Percentiles rank a stretch among this genome's conserved stretches.
These are phyloP conservation scores for Tuber magnatum DNA, from an alignment of 495 filamentous ascomycete genomes.

Conservation along the genomic window DNA sequence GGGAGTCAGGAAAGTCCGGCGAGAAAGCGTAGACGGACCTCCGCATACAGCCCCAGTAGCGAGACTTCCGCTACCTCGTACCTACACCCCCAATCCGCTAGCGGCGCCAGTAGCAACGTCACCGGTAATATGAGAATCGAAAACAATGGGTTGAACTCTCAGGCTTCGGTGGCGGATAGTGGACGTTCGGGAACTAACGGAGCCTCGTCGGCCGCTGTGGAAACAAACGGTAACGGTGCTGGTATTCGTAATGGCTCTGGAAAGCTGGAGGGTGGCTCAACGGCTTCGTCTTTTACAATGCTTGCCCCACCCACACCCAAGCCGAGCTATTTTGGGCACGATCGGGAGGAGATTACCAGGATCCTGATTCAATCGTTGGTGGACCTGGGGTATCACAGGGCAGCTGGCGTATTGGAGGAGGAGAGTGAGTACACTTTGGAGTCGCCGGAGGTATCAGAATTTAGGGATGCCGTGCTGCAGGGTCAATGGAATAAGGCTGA, in stretches of 20 bases:
- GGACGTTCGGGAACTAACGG: conserved; percentile 27
- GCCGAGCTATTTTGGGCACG: conserved; percentile 65
- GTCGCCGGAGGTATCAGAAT: conserved; percentile 72
- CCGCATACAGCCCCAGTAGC: conserved; percentile 33
- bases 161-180: conserved; percentile 24
- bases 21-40: conserved; percentile 38
- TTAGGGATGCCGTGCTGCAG: conserved; percentile 69
- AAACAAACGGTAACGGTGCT: conserved; percentile 37
- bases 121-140: conserved; percentile 39
- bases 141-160: conserved; percentile 34
- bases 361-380: conserved; percentile 84
- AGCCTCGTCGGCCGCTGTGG: conserved; percentile 30
- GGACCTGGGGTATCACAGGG: conserved; percentile 75
- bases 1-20: conserved; percentile 32
- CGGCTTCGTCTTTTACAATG: conserved; percentile 37
- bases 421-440: conserved; percentile 89
- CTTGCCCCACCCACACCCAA: conserved; percentile 41
- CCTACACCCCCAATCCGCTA: conserved; percentile 9
- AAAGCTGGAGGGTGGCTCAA: conserved; percentile 36
- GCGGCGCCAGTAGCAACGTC: conserved; percentile 21
- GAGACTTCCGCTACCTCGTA: conserved; percentile 26
- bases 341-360: conserved; percentile 86
- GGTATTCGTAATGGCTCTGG: conserved; percentile 35
- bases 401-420: conserved; percentile 63
- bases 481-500: conserved; percentile 85